These are phyloP conservation scores for Adansonia rubrostipa DNA, from an alignment of 441 rosid genomes.

Conservation along the genomic window DNA sequence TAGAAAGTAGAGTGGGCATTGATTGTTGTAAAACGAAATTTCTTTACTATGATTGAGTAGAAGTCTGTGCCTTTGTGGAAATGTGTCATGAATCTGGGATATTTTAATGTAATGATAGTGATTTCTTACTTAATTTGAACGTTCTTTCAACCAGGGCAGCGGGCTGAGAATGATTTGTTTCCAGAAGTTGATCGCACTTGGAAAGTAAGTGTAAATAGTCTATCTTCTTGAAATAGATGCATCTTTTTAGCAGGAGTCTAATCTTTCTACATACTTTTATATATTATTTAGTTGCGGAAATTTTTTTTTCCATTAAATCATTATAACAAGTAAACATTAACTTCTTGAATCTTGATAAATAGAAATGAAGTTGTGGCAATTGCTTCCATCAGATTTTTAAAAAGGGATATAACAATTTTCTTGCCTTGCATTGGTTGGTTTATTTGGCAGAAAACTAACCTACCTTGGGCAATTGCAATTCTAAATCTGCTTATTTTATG, in stretches of 20 bases:
- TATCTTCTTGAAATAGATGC: conserved; percentile 17
- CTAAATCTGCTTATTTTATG: neutral
- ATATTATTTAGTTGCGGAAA: neutral
- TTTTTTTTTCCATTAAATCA: neutral
- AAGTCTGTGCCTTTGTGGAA: neutral
- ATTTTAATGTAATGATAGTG: neutral
- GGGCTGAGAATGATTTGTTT: conserved; percentile 71
- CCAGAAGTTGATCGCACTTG: conserved; percentile 95
- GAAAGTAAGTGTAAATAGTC: conserved; percentile 64
- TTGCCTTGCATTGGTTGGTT: neutral
- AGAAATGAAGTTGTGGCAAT: neutral
- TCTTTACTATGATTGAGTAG: neutral
- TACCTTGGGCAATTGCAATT: neutral
- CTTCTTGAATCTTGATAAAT: neutral
- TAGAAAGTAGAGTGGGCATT: conserved; percentile 16
- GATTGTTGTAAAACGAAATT: neutral
- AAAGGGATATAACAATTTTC: neutral
- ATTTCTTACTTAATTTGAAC: conserved; percentile 25
- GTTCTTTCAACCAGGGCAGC: conserved; percentile 50
- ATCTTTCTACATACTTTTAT: neutral
- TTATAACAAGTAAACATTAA: neutral
- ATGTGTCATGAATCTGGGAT: neutral
- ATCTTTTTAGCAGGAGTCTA: neutral
- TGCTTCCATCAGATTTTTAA: neutral
- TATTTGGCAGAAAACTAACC: neutral